phyloP scores from a whole-genome alignment of 2,329 filamentous ascomycete species.

The Aspergillus tamarii region DNA sequence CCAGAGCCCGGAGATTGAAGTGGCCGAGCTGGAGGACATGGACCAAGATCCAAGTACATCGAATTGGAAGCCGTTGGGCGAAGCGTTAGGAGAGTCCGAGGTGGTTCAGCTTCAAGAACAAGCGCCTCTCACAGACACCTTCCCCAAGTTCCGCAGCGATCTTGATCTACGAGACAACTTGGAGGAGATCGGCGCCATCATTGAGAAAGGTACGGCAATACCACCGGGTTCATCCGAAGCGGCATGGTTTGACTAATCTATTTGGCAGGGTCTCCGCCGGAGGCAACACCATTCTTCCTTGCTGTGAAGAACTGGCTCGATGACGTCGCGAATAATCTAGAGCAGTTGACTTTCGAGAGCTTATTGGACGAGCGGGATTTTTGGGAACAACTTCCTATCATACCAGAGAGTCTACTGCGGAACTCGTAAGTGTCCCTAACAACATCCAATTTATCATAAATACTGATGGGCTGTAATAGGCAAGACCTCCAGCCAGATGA shows the following conservation, averaged over 20 bases:
- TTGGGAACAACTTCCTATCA: constrained; percentile 47
- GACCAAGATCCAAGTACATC: constrained; percentile 51
- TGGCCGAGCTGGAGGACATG: constrained; percentile 54
- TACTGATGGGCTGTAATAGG: constrained; percentile 23
- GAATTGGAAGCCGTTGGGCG: constrained; percentile 46
- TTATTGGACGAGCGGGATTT: constrained; percentile 47
- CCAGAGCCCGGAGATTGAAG: constrained; percentile 53
- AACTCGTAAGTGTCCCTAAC: constrained; percentile 36
- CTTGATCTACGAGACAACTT: constrained; percentile 37
- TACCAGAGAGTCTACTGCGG: constrained; percentile 46
- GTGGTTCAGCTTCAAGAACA: constrained; percentile 41
- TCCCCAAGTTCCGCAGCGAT: constrained; percentile 38
- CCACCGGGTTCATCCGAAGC: too few relatives aligned
- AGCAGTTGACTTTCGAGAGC: constrained; percentile 38
- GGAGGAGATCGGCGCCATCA: constrained; percentile 33
- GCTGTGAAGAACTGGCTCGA: constrained; percentile 49
- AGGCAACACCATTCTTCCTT: constrained; percentile 32
- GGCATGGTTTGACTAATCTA: neutral
- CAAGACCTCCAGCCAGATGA: constrained; percentile 37
- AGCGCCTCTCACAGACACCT: constrained; percentile 37
- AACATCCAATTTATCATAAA: neutral
- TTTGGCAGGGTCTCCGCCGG: constrained; percentile 34
- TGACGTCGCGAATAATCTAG: constrained; percentile 37
- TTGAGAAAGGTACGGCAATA: constrained; percentile 42
- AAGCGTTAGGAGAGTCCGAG: constrained; percentile 37